These are phyloP conservation scores for Malania oleifera DNA, from an alignment of 164 flowering plant genomes.

Conservation along the genomic window DNA sequence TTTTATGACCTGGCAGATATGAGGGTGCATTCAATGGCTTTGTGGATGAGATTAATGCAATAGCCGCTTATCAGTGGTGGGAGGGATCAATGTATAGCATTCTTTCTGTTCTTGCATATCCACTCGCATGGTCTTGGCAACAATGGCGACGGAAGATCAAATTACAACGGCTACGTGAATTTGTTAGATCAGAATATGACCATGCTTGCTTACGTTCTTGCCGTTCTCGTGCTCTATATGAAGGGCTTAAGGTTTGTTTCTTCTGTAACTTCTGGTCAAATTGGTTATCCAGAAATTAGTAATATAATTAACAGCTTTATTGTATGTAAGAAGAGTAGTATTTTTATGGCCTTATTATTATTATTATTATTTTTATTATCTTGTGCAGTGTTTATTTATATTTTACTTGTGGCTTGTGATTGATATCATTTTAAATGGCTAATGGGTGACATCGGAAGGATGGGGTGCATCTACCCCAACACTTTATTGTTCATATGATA, in stretches of 20 bases:
- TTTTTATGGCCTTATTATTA: no score
- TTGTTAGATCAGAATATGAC: conserved; percentile 95
- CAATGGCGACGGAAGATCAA: conserved; percentile 76
- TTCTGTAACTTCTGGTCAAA: no score
- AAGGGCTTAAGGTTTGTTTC: conserved; percentile 82
- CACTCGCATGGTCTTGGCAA: conserved; percentile 94
- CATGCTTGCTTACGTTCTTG: conserved; percentile 97
- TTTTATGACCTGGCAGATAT: conserved; percentile 45
- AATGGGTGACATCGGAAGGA: no score
- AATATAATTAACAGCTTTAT: no score
- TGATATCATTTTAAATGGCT: no score
- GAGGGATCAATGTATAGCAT: conserved; percentile 78
- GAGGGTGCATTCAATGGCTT: conserved; percentile 93
- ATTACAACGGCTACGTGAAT: conserved; percentile 79
- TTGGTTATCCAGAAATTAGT: no score
- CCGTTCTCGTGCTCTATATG: conserved; percentile 98
- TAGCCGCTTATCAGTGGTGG: conserved; percentile 98
- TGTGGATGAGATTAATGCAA: conserved; percentile 82
- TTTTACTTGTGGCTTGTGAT: no score
- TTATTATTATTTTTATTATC: no score
- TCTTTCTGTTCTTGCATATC: conserved; percentile 71
- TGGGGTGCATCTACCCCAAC: no score
- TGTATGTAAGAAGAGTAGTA: no score
- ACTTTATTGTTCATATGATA: no score
- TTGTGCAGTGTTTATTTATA: no score